These are phyloP conservation scores for Fusarium agapanthi DNA, from an alignment of 2,329 filamentous ascomycete species.

Conservation along the genomic window DNA sequence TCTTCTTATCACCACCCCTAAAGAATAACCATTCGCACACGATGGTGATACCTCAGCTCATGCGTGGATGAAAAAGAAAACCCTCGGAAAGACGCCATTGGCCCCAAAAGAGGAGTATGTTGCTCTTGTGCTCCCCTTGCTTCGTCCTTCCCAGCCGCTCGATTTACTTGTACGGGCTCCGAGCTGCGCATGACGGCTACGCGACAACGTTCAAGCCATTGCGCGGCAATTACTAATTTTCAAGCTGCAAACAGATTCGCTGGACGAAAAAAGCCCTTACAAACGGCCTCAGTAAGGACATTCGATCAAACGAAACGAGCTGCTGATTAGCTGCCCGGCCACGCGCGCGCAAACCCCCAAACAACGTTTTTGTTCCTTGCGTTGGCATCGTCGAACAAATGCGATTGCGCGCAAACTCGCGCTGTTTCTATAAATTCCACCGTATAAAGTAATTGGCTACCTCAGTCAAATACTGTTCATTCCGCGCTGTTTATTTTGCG, in stretches of 20 bases:
- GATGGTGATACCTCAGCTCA: constrained; percentile 28
- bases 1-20: neutral
- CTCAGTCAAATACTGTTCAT: neutral
- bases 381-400: neutral
- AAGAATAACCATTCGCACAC: neutral
- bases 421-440: neutral
- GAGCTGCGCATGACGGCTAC: constrained; percentile 23
- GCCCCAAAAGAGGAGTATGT: constrained; percentile 36
- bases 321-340: neutral
- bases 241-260: constrained; percentile 3
- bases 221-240: constrained; percentile 9
- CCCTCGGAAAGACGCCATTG: constrained; percentile 31
- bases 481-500: constrained; percentile 1
- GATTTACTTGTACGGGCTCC: constrained; percentile 20
- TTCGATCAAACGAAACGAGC: neutral
- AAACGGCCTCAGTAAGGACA: neutral
- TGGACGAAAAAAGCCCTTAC: constrained; percentile 4
- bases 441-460: constrained; percentile 10
- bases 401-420: constrained; percentile 13
- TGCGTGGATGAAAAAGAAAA: constrained; percentile 19
- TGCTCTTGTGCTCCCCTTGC: constrained; percentile 30
- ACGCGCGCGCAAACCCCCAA: constrained; percentile 9
- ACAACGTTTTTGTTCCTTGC: neutral
- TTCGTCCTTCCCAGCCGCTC: constrained; percentile 24
- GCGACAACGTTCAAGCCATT: constrained; percentile 22